Base-by-base conservation (phyloP, 208 protist genomes). In the Acanthamoeba healyi region DNA sequence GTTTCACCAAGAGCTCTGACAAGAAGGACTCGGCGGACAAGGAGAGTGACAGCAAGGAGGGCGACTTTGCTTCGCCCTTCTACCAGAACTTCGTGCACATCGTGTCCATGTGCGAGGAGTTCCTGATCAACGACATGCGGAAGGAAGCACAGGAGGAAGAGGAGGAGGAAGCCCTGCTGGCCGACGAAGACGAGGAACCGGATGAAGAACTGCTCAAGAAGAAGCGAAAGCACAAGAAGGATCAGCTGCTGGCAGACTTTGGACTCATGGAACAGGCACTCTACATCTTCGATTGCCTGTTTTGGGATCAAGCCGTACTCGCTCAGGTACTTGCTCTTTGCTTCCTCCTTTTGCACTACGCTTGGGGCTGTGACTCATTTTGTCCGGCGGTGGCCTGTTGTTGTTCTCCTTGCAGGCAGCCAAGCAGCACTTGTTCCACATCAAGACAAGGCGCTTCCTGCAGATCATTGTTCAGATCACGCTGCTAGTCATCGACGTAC, bases 21-120 rank as follows among this genome's bases (percentile, higher is more conserved):
- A 32, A n/a, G 32, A 63, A 89, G 24, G 74, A n/a, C 74, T 10
- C 61, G 32, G 32, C 61, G 12, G 61, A 70, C 29, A 81, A 81
- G 70, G 70, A 81, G 70, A 24, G 40, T 19, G 70, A 81, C 1
- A 9, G 22, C 54, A 44, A 44, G 34, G 81, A 89, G 32, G 81
- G 32, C 38, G 81, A 63, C 29, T 40, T 89, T 17, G 54, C 29
- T 26, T 56, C 81, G 26, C 81, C 81, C 6, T 89, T 89, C 44
- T 89, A 38, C 51, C 81, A 89, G 54, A 89, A 89, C 54, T 89
- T 67, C 22, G 34, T 89, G 19, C 81, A 89, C 9, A 56, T 89
- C 38, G 44, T 26, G 14, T 89, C 81, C 17, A 89, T 89, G 81
- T 89, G 54, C 54, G 81, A 89, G 81, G 81, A 89, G 81, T 89